phyloP scores from a whole-genome alignment of 148 eudicot species.

The Bassia scoparia region DNA sequence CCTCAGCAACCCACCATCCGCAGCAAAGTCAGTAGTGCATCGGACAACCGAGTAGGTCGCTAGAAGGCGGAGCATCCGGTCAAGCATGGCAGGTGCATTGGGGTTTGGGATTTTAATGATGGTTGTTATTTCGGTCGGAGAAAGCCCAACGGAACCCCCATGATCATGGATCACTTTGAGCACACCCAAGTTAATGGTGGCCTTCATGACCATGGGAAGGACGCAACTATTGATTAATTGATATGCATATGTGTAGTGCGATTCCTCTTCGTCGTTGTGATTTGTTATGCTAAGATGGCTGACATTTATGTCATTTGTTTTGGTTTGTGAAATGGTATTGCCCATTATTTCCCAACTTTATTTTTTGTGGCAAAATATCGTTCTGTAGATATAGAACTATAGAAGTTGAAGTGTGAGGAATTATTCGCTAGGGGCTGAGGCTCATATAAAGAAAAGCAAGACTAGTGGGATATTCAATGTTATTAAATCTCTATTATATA shows the following conservation, averaged over 20 bases:
- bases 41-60: conserved; percentile 42
- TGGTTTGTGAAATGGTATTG: too few species aligned
- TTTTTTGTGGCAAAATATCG: too few species aligned
- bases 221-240: conserved; percentile 3
- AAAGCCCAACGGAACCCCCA: conserved; percentile 39
- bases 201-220: conserved; percentile 13
- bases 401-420: too few species aligned
- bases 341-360: too few species aligned
- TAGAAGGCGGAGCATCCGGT: conserved; percentile 50
- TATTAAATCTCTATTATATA: too few species aligned
- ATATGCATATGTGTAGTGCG: neutral
- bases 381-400: too few species aligned
- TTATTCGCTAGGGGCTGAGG: too few species aligned
- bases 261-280: neutral
- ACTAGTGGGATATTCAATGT: too few species aligned
- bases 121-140: conserved; percentile 44
- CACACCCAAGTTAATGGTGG: conserved; percentile 6
- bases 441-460: too few species aligned
- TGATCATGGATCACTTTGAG: neutral
- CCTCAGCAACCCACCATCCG: conserved; percentile 38
- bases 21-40: conserved; percentile 18
- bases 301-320: too few species aligned
- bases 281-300: too few species aligned
- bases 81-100: conserved; percentile 35
- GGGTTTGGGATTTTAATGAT: conserved; percentile 27